phyloP scores from a whole-genome alignment of 345 rosid genomes.

The Hypericum perforatum region DNA sequence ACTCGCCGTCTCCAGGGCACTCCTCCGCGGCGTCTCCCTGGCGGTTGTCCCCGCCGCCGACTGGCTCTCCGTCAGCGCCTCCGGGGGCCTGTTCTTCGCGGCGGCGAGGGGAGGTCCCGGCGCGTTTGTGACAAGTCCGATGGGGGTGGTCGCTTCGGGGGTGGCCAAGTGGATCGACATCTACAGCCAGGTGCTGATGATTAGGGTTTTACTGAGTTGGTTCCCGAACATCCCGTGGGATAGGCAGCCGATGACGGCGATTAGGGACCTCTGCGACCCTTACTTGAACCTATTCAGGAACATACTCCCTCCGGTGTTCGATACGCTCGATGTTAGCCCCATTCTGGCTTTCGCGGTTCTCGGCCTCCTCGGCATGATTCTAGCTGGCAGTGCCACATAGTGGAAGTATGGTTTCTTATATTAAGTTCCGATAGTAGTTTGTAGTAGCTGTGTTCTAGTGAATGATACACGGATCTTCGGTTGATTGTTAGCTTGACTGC shows the following conservation, averaged over 20 bases:
- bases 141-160: slow-evolving; percentile 81
- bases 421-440: too few relatives aligned
- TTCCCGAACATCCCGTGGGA: slow-evolving; percentile 95
- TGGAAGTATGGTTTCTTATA: background rate
- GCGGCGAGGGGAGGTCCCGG: slow-evolving; percentile 38
- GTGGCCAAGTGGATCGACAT: slow-evolving; percentile 81
- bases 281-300: slow-evolving; percentile 80
- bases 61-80: slow-evolving; percentile 12
- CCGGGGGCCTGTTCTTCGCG: slow-evolving; percentile 60
- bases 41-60: slow-evolving; percentile 22
- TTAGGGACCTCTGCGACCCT: slow-evolving; percentile 79
- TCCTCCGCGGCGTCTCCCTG: slow-evolving; percentile 3
- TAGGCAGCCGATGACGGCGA: slow-evolving; percentile 69
- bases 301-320: slow-evolving; percentile 66
- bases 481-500: too few relatives aligned
- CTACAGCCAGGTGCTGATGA: slow-evolving; percentile 80
- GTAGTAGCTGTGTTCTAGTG: too few relatives aligned
- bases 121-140: slow-evolving; percentile 54
- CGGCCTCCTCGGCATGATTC: slow-evolving; percentile 62
- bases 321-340: slow-evolving; percentile 78
- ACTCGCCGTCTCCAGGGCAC: slow-evolving; percentile 5
- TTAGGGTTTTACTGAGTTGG: slow-evolving; percentile 91
- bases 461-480: too few relatives aligned
- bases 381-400: slow-evolving; percentile 35
- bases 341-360: slow-evolving; percentile 70